A percentile compares a stretch with the other conserved stretches of the same genome.
phyloP scores from a whole-genome alignment of 2,329 filamentous ascomycete species.

The Nigrograna mackinnonii region DNA sequence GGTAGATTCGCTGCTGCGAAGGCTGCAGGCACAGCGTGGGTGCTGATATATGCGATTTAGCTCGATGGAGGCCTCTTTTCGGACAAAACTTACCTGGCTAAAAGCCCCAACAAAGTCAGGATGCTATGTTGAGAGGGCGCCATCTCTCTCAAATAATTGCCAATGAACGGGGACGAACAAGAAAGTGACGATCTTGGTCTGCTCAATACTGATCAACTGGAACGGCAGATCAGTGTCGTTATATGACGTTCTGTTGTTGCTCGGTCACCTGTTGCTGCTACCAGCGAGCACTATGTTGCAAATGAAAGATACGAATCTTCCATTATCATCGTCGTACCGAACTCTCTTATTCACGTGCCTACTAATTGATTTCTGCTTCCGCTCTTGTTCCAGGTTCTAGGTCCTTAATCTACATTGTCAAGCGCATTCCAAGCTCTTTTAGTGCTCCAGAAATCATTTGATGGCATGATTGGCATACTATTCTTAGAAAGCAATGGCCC shows the following conservation, averaged over 20 bases:
- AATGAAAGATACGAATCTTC: conserved; percentile 37
- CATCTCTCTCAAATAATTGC: conserved; percentile 16
- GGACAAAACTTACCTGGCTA: conserved; percentile 21
- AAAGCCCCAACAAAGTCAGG: conserved; percentile 27
- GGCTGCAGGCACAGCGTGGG: conserved; percentile 3
- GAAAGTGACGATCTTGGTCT: not conserved
- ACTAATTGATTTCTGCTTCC: conserved; percentile 17
- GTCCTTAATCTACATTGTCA: conserved; percentile 19
- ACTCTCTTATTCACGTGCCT: conserved; percentile 21
- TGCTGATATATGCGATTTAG: conserved; percentile 7
- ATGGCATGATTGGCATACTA: conserved; percentile 26
- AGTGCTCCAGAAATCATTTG: conserved; percentile 1
- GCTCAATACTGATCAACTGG: conserved; percentile 10
- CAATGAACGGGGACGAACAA: not conserved
- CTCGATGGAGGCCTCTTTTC: not conserved
- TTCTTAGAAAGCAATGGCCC: too few relatives aligned
- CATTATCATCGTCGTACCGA: conserved; percentile 16
- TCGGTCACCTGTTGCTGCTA: conserved; percentile 15
- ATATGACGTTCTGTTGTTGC: conserved; percentile 25
- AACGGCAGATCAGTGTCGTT: conserved; percentile 18
- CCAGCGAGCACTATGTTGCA: conserved; percentile 24
- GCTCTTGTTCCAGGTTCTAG: conserved; percentile 27
- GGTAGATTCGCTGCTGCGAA: conserved; percentile 2
- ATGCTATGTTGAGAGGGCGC: conserved; percentile 24
- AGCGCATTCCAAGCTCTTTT: conserved; percentile 9